Evolutionary conservation across 1,284 basidiomycete species (phyloP), one percentile per base, ranked within the genome.

Genomic region (Irpex rosettiformis): DNA sequence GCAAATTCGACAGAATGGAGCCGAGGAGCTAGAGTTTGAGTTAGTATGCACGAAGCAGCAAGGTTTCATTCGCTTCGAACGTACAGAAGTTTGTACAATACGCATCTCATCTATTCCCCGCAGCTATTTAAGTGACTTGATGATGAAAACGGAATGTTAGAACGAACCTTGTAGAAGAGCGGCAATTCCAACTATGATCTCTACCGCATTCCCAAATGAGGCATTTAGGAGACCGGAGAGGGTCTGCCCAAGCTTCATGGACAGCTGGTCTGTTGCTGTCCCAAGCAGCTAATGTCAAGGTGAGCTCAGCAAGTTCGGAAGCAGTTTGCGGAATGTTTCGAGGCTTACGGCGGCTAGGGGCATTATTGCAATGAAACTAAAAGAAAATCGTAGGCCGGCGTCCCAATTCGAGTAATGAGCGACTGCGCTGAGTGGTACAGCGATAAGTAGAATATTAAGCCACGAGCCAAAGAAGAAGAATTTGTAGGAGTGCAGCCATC

Each of bases 201-300:
- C 90, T 49, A 91, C 86, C 2, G 88, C 88, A 68, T 90, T 91
- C 52, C 88, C 88, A 64, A 87, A 93, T 37, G 88, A 89, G 1
- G 93, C 94, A 67, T 96, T 96, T 57, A 96, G 77, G 11, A 96
- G 78, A 49, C 93, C 93, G 49, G 92, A 91, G 28, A 94, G 76
- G 0, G 92, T 94, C 67, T 91, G 85, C 3, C 93, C 93, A 30
- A 94, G 77, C 65, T 84, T 86, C 60, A 87, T 70, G 1, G 91
- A 90, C 71, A 94, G 79, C 71, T 96, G 91, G 62, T 96, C 93
- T 1, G 94, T 96, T 3, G 91, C 87, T 64, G 93, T 90, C 13
- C 93, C 93, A 3, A 93, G 81, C 48, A 93, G 77, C 83, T 67
- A 16, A 37, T 47, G 52, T 27, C n/a, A n/a, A n/a, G n/a, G n/a